These are phyloP conservation scores for Pseudomonodictys pantanalensis DNA, from an alignment of 495 filamentous ascomycete genomes.

Conservation along the genomic window DNA sequence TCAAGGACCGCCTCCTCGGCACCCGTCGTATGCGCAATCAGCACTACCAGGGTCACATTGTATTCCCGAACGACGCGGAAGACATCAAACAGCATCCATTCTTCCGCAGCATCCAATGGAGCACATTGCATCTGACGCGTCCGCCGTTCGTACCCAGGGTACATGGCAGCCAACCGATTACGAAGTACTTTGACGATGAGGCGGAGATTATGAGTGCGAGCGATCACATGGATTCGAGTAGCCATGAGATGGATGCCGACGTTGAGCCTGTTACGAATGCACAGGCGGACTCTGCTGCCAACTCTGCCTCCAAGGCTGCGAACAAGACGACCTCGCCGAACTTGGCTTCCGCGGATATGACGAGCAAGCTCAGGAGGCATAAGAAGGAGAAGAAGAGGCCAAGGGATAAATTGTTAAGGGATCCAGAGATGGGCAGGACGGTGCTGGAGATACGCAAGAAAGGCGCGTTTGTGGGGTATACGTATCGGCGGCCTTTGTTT, in stretches of 20 bases:
- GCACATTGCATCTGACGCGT: constrained; percentile 52
- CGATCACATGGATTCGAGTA: constrained; percentile 43
- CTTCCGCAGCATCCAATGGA: constrained; percentile 44
- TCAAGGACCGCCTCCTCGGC: constrained; percentile 19
- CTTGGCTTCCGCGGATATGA: not conserved
- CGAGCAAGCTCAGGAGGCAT: not conserved
- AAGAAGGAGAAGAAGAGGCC: constrained; percentile 66
- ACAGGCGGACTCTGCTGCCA: not conserved
- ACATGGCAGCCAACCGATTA: constrained; percentile 64
- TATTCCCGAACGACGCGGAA: constrained; percentile 58
- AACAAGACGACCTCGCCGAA: not conserved
- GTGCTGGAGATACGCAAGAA: constrained; percentile 75
- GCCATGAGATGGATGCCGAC: constrained; percentile 11
- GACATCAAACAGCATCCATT: constrained; percentile 48
- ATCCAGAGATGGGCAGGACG: constrained; percentile 57
- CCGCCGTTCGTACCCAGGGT: constrained; percentile 79
- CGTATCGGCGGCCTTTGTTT: constrained; percentile 61
- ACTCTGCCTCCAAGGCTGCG: not conserved
- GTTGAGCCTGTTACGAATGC: not conserved
- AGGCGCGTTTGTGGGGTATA: constrained; percentile 87
- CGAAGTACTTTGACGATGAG: constrained; percentile 84
- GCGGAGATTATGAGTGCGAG: constrained; percentile 57
- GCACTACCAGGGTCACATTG: constrained; percentile 52
- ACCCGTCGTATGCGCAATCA: constrained; percentile 36
- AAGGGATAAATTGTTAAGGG: constrained; percentile 74